A percentile compares a stretch with the other conserved stretches of the same genome.
These are phyloP conservation scores for Cryptosporidium bovis DNA, from an alignment of 169 alveolate species.

Conservation along the genomic window DNA sequence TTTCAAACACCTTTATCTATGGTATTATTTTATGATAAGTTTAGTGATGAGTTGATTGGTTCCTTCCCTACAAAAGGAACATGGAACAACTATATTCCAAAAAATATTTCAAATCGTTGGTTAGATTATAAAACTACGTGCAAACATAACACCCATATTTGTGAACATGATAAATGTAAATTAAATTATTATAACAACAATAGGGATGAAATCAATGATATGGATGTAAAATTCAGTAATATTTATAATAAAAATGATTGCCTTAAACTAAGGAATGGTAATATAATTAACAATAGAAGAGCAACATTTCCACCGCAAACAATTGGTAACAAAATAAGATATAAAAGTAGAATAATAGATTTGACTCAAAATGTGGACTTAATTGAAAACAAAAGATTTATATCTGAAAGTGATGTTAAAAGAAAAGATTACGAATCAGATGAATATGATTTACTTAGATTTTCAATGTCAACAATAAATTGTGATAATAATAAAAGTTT, in stretches of 20 bases:
- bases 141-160: slow-evolving; percentile 33
- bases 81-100: slow-evolving; percentile 55
- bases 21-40: slow-evolving; percentile 37
- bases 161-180: slow-evolving; percentile 12
- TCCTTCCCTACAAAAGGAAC: slow-evolving; percentile 68
- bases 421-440: not conserved
- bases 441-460: slow-evolving; percentile 53
- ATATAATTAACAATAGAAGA: slow-evolving; percentile 31
- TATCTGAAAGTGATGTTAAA: no score
- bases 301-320: slow-evolving; percentile 71
- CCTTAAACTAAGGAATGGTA: not conserved
- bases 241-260: not conserved
- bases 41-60: slow-evolving; percentile 45
- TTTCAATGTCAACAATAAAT: slow-evolving; percentile 12
- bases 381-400: not conserved
- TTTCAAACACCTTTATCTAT: slow-evolving; percentile 66
- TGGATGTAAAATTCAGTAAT: slow-evolving; percentile 2
- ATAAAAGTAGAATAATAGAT: not conserved
- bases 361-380: not conserved
- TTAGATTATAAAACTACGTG: slow-evolving; percentile 57
- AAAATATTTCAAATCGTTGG: slow-evolving; percentile 41
- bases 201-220: not conserved
- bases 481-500: slow-evolving; percentile 11
- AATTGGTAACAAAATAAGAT: slow-evolving; percentile 8
- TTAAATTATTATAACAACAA: not conserved